A percentile compares a stretch with the other conserved stretches of the same genome.
These are phyloP conservation scores for Pseudozyma sp. DNA, from an alignment of 1,284 basidiomycete genomes.

Conservation along the genomic window DNA sequence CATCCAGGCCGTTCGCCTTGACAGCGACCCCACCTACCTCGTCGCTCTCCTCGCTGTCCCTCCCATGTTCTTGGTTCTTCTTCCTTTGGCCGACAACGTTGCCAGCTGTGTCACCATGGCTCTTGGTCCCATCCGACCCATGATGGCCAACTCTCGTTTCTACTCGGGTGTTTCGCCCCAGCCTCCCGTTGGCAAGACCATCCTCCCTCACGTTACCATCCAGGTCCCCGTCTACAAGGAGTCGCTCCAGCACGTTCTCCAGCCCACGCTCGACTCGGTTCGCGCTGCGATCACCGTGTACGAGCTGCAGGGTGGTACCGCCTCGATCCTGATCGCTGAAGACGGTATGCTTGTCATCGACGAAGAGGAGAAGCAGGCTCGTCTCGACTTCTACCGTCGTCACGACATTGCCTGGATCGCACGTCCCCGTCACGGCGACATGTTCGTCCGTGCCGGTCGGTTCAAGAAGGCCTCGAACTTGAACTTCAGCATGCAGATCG, in stretches of 20 bases:
- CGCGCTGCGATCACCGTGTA: slow-evolving; percentile 89
- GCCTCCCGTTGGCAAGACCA: slow-evolving; percentile 21
- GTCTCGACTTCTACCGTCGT: slow-evolving; percentile 78
- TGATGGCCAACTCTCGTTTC: slow-evolving; percentile 70
- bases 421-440: slow-evolving; percentile 78
- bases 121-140: slow-evolving; percentile 76
- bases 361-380: slow-evolving; percentile 76
- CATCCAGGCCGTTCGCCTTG: slow-evolving; percentile 27
- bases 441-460: slow-evolving; percentile 81
- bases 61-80: slow-evolving; percentile 22
- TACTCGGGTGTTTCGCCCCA: slow-evolving; percentile 69
- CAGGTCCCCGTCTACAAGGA: slow-evolving; percentile 83
- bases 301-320: slow-evolving; percentile 83
- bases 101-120: slow-evolving; percentile 70
- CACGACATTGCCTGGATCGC: slow-evolving; percentile 87
- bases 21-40: slow-evolving; percentile 26
- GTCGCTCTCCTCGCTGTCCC: slow-evolving; percentile 21
- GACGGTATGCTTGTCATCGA: slow-evolving; percentile 78
- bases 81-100: slow-evolving; percentile 74
- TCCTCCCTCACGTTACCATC: slow-evolving; percentile 79
- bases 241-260: slow-evolving; percentile 71
- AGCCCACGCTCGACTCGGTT: slow-evolving; percentile 80
- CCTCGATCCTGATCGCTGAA: slow-evolving; percentile 80
- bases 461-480: slow-evolving; percentile 92
- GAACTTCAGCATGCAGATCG: slow-evolving; percentile 83